Base-by-base conservation (phyloP, 2,329 filamentous ascomycete species). In the Venturia effusa region DNA sequence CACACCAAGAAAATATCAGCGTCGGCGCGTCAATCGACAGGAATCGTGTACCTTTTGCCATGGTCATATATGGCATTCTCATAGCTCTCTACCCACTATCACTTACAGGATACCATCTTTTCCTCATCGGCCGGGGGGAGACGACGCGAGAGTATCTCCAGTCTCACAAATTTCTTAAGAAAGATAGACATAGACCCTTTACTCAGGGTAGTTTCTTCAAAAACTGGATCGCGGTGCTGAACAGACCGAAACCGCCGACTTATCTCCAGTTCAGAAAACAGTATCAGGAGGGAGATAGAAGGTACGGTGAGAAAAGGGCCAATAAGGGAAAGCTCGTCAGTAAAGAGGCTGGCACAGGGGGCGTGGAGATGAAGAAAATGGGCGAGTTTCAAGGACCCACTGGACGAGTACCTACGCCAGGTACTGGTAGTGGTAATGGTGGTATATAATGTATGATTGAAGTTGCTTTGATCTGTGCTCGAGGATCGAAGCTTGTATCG, bases 81-180 rank as follows among this genome's bases (percentile, higher is more conserved):
- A 85, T 82, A 0, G 83, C 88, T 48, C 81, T 87, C 6, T 99
- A 99, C 74, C 93, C 93, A 0, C 84, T 87, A 48, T 90, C 91
- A 54, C 79, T 99, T 6, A 90, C 87, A 79, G 83, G 84, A 27
- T 99, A 99, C 74, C 94, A 99, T 76, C 73, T 97, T 59, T 97
- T 96, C 77, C 81, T 99, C 54, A 91, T 95, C 78, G 88, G 86
- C 7, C 83, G 93, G 39, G 94, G 93, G 60, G 93, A 99, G 79
- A 99, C 93, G 0, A 99, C 94, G 0, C 83, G 94, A 69, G 94
- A 99, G 76, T 97, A 96, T 74, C 85, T 99, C 68, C 96, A 96
- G 76, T 92, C 89, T 4, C 91, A 96, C 76, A 97, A 97, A 75
- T 97, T 99, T 73, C 79, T 88, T 67, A 95, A 94, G 77, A 88